Evolutionary conservation across 371 early-diverging fungal species (phyloP), one percentile per base, ranked within the genome.

Genomic region (Mucor irregularis): DNA sequence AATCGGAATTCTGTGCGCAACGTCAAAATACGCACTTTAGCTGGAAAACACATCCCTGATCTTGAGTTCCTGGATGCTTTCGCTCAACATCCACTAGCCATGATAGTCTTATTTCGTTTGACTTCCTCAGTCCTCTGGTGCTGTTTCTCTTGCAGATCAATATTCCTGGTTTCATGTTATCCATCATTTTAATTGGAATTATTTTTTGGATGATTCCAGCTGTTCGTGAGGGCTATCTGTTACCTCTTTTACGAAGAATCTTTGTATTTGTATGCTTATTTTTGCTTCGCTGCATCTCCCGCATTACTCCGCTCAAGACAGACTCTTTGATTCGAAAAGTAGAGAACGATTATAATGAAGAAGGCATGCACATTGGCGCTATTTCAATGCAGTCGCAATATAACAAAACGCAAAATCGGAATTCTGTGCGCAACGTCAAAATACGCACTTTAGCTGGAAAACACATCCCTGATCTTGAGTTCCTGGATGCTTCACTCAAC

Each of bases 361-460:
- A 71, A 17, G 71, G 75, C 8, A 56, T 69, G 4, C 75, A 74
- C 37, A 54, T 58, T 1, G 75, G 75, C 9, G 75, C 75, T 10
- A 71, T 74, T 14, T 69, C 71, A 16, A 55, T 62, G 2, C 75
- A 74, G 42, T 47, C 58, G 7, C 64, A 62, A 44, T 69, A 62
- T 26, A 54, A 66, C n/a, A 42, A 54, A n/a, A 45, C 49, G 8
- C 66, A 69, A 34, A 51, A 53, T 17, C 50, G 56, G 6, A 54
- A 46, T n/a, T 40, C 51, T 22, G 51, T 65, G 19, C 48, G 33
- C 16, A 52, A 71, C 13, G 66, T 76, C 9, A 28, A 51, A 3
- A 49, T 76, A n/a, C 56, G 59, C 16, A 76, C 73, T 1, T 39
- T 76, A 3, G 48, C 49, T 1, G 76, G 76, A 1, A 55, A 65